These are phyloP conservation scores for Starmerella floricola DNA, from an alignment of 805 yeast species.

Conservation along the genomic window DNA sequence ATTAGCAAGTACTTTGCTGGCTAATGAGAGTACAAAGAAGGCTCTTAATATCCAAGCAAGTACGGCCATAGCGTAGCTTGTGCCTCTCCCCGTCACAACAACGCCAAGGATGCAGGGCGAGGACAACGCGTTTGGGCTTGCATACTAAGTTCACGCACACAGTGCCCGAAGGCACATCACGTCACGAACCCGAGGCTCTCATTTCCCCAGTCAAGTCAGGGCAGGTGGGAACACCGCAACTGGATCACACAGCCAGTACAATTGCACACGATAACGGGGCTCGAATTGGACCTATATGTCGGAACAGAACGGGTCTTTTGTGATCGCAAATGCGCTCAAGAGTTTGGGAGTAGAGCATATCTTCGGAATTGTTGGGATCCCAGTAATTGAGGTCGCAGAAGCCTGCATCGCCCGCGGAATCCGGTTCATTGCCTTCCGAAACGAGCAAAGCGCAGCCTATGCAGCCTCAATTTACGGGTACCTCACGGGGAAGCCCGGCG, in stretches of 20 bases:
- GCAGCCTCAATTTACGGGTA: conserved; percentile 66
- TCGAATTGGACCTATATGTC: not conserved
- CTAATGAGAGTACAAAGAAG: conserved; percentile 1
- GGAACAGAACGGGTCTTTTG: conserved; percentile 8
- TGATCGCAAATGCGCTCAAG: conserved; percentile 39
- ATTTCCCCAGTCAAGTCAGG: too few species aligned
- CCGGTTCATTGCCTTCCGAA: conserved; percentile 48
- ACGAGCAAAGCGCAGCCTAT: conserved; percentile 64
- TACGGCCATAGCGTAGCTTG: too few species aligned
- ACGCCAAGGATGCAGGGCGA: too few species aligned
- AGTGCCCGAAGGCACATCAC: too few species aligned
- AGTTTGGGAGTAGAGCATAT: conserved; percentile 43
- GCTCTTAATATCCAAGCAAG: not conserved
- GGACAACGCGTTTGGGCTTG: too few species aligned
- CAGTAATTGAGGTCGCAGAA: conserved; percentile 61
- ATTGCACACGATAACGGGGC: too few species aligned
- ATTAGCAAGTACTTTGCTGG: conserved; percentile 11
- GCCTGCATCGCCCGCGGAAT: conserved; percentile 44
- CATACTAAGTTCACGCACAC: too few species aligned
- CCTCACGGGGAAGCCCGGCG: conserved; percentile 53
- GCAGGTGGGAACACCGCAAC: too few species aligned
- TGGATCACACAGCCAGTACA: too few species aligned
- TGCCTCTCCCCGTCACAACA: too few species aligned
- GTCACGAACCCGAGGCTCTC: too few species aligned
- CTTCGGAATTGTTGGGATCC: conserved; percentile 67